phyloP scores from a whole-genome alignment of 192 early-diverging fungal genomes.

The Coemansia sp. region DNA sequence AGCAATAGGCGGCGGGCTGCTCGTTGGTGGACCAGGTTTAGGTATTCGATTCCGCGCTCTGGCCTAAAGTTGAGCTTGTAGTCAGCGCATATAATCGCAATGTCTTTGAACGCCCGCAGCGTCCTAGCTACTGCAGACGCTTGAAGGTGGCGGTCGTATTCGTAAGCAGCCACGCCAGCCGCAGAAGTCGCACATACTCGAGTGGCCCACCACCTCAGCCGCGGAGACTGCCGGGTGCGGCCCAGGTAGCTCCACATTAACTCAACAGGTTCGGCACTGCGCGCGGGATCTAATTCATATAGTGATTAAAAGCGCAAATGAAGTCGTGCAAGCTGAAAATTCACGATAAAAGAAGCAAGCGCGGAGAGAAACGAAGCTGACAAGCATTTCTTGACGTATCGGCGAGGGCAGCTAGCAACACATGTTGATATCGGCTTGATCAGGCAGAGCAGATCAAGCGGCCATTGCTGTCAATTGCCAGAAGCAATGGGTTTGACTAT shows the following conservation, averaged over 20 bases:
- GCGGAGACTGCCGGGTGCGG: neutral
- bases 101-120: conserved; percentile 31
- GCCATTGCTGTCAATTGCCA: too few relatives aligned
- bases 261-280: too few relatives aligned
- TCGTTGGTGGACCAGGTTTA: conserved; percentile 68
- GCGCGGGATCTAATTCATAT: too few relatives aligned
- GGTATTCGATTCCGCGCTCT: conserved; percentile 47
- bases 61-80: conserved; percentile 83
- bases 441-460: too few relatives aligned
- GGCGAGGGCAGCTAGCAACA: too few relatives aligned
- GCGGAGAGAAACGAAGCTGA: too few relatives aligned
- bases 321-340: too few relatives aligned
- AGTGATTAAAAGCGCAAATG: too few relatives aligned
- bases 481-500: too few relatives aligned
- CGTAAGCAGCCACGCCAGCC: conserved; percentile 11
- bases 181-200: conserved; percentile 4
- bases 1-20: conserved; percentile 68
- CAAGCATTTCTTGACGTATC: too few relatives aligned
- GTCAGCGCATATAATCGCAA: conserved; percentile 46
- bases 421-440: too few relatives aligned
- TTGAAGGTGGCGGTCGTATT: conserved; percentile 37
- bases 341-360: too few relatives aligned
- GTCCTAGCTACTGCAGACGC: conserved; percentile 42
- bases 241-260: neutral
- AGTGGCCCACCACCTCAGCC: neutral